These are phyloP conservation scores for Hirsutella thompsonii DNA, from an alignment of 2,329 filamentous ascomycete genomes.

Conservation along the genomic window DNA sequence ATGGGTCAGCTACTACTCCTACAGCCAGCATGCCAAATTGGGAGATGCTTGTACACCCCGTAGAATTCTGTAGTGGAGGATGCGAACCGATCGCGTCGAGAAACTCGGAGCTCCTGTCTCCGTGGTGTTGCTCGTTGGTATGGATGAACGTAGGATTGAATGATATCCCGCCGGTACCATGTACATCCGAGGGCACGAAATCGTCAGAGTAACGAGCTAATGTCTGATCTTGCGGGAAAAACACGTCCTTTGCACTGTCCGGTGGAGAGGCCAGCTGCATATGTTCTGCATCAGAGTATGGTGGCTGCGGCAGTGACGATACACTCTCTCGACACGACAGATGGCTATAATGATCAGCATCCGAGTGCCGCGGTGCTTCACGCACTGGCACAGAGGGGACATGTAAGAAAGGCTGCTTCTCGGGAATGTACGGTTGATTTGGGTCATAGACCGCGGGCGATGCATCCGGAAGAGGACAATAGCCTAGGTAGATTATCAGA, in stretches of 20 bases:
- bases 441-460: slow-evolving; percentile 14
- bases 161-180: not conserved
- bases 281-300: slow-evolving; percentile 2
- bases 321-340: not conserved
- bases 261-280: not conserved
- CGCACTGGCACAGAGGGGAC: not conserved
- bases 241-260: not conserved
- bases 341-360: not conserved
- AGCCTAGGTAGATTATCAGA: slow-evolving; percentile 13
- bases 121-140: not conserved
- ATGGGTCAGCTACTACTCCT: slow-evolving; percentile 1
- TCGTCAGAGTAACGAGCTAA: not conserved
- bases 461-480: slow-evolving; percentile 17
- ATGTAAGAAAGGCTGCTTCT: not conserved
- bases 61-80: not conserved
- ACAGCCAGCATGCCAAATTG: not conserved
- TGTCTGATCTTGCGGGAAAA: not conserved
- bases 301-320: not conserved
- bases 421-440: slow-evolving; percentile 12
- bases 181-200: not conserved
- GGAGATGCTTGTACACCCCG: not conserved
- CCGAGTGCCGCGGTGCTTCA: not conserved
- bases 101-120: not conserved
- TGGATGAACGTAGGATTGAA: not conserved
- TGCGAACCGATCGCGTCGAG: not conserved